Percentiles rank a stretch among this genome's conserved stretches.
phyloP scores from a whole-genome alignment of 139 green algal species.

The Raphidocelis subcapitata region DNA sequence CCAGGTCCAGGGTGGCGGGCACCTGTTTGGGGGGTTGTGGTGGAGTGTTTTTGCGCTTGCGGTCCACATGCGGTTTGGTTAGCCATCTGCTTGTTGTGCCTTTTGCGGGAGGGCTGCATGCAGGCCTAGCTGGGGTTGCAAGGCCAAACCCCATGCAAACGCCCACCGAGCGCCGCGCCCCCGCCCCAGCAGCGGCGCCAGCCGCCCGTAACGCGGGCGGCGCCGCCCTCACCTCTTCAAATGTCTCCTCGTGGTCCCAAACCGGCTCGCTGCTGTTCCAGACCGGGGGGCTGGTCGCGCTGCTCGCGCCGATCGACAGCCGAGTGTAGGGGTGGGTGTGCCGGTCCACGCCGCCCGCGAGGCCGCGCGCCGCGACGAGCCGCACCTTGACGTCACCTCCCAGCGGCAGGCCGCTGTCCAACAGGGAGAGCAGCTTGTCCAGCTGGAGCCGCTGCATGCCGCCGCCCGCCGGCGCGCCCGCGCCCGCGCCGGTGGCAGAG shows the following conservation, averaged over 20 bases:
- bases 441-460: slow-evolving; percentile 2
- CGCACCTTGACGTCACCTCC: slow-evolving; percentile 26
- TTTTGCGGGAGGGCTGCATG: too few species aligned
- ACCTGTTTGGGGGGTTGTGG: slow-evolving; percentile 16
- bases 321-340: background rate
- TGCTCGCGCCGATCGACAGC: background rate
- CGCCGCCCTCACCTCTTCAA: slow-evolving; percentile 17
- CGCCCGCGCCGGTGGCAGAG: too few species aligned
- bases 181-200: too few species aligned
- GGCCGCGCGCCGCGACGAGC: too few species aligned
- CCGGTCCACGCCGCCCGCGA: too few species aligned
- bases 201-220: too few species aligned
- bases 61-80: too few species aligned
- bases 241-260: slow-evolving; percentile 30
- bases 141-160: too few species aligned
- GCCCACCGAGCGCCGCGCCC: too few species aligned
- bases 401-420: slow-evolving; percentile 25
- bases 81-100: background rate
- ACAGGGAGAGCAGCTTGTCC: slow-evolving; percentile 23
- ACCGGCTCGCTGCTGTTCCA: slow-evolving; percentile 3
- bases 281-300: background rate
- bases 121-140: too few species aligned
- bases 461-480: too few species aligned
- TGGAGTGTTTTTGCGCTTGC: slow-evolving; percentile 23
- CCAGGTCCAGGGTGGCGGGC: slow-evolving; percentile 50